Evolutionary conservation across 768 basidiomycete species (phyloP).

Genomic region (Russula sp.): DNA sequence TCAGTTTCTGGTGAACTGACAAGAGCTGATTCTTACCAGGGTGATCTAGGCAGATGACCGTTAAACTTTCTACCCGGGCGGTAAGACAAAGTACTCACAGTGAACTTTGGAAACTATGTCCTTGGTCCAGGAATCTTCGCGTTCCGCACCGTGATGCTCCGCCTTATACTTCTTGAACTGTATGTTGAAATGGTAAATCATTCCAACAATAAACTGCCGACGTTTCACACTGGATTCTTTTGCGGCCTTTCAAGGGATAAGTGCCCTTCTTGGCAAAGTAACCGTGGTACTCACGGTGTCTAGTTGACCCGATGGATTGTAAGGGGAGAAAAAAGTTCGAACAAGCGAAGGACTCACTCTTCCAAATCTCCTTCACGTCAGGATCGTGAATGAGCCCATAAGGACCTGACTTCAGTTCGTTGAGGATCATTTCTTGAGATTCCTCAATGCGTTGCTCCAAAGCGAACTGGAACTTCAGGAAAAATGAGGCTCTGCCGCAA

Average conservation of each 20-base stretch:
- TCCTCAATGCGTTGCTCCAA: conserved; percentile 22
- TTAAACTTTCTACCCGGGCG: background rate
- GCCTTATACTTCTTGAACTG: conserved; percentile 25
- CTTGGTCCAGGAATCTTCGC: conserved; percentile 24
- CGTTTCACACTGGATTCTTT: conserved; percentile 25
- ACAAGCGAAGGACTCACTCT: conserved; percentile 7
- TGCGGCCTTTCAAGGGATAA: conserved; percentile 18
- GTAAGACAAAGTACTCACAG: conserved; percentile 6
- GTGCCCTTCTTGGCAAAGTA: background rate
- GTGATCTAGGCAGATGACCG: background rate
- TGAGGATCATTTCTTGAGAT: conserved; percentile 24
- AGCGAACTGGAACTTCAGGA: conserved; percentile 24
- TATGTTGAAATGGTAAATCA: conserved; percentile 21
- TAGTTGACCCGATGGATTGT: background rate
- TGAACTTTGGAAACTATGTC: conserved; percentile 18
- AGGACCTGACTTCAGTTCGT: conserved; percentile 26
- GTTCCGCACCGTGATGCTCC: conserved; percentile 18
- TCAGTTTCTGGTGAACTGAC: background rate
- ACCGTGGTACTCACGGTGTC: background rate
- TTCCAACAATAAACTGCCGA: conserved; percentile 18
- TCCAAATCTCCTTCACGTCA: conserved; percentile 26
- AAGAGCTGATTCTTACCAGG: conserved; percentile 4
- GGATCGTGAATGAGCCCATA: conserved; percentile 22
- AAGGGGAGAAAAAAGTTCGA: background rate
- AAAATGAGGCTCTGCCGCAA: conserved; percentile 18